Conservation (phyloP, 208 protist genomes). For the Porcisia deanei region DNA sequence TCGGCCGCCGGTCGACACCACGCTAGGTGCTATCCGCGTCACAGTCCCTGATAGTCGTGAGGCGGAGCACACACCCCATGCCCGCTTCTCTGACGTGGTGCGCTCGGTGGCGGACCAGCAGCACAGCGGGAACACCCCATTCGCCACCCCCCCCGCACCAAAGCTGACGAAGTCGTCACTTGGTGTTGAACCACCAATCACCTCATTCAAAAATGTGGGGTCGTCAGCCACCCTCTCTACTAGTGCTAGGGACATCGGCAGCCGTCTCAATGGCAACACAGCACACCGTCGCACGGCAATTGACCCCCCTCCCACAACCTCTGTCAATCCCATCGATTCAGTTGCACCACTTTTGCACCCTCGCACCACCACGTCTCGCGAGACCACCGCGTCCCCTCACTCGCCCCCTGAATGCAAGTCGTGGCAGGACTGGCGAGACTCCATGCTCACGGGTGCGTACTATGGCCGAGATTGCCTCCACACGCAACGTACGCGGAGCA, state of each 20-base stretch:
- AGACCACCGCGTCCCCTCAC: neutral
- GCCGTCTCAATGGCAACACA: neutral
- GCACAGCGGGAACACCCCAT: too few relatives aligned
- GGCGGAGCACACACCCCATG: neutral
- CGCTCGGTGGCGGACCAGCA: neutral
- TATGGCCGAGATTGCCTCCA: conserved; percentile 11
- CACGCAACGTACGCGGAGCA: conserved; percentile 1
- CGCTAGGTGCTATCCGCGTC: neutral
- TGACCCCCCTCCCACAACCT: neutral
- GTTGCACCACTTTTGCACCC: neutral
- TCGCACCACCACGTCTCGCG: neutral
- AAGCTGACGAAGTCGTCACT: neutral
- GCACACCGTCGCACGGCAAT: neutral
- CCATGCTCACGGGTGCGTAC: conserved; percentile 12
- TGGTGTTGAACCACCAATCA: neutral
- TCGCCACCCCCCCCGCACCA: neutral
- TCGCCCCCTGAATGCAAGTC: neutral
- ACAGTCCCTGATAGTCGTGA: neutral
- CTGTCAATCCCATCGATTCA: too few relatives aligned
- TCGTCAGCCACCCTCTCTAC: neutral
- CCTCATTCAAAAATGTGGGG: neutral
- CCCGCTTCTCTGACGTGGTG: neutral
- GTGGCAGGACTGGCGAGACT: conserved; percentile 3
- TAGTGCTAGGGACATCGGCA: neutral
- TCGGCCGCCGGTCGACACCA: neutral